A percentile compares a stretch with the other conserved stretches of the same genome.
phyloP scores from a whole-genome alignment of 495 filamentous ascomycete genomes.

The Tuber indicum region DNA sequence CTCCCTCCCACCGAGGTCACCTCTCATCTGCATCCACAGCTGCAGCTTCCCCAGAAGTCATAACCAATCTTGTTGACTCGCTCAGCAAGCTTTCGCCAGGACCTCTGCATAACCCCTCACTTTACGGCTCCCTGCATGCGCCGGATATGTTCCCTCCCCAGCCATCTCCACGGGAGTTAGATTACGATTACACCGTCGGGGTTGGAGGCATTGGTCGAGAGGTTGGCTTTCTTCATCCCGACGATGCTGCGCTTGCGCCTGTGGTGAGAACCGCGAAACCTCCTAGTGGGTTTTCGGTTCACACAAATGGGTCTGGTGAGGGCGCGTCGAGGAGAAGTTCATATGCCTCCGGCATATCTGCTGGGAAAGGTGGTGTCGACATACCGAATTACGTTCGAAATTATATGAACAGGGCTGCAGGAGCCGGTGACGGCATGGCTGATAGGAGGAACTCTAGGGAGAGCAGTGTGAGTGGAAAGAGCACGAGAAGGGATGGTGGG shows the following conservation, averaged over 20 bases:
- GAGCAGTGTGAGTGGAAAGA: constrained; percentile 22
- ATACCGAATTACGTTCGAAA: constrained; percentile 42
- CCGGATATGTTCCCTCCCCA: constrained; percentile 49
- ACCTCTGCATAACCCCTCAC: constrained; percentile 37
- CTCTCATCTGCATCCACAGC: constrained; percentile 26
- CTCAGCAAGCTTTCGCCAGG: constrained; percentile 62
- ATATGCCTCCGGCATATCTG: constrained; percentile 47
- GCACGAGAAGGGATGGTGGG: constrained; percentile 23
- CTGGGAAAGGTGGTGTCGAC: constrained; percentile 49
- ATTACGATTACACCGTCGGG: constrained; percentile 45
- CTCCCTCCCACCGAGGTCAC: constrained; percentile 22
- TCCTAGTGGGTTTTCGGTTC: constrained; percentile 61
- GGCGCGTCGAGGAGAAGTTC: constrained; percentile 42
- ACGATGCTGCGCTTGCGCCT: constrained; percentile 72
- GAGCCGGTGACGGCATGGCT: constrained; percentile 51
- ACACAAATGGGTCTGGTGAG: constrained; percentile 59
- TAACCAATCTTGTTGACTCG: constrained; percentile 86
- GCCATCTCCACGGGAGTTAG: constrained; percentile 38
- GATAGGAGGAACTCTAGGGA: constrained; percentile 35
- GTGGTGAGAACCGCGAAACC: constrained; percentile 81
- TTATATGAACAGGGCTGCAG: constrained; percentile 40
- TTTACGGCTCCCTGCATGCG: constrained; percentile 40
- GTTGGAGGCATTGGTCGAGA: constrained; percentile 64
- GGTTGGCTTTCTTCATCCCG: constrained; percentile 58
- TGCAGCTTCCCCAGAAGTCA: constrained; percentile 81